Conservation (phyloP, 306 rosid species). For the Carpinus viminea region DNA sequence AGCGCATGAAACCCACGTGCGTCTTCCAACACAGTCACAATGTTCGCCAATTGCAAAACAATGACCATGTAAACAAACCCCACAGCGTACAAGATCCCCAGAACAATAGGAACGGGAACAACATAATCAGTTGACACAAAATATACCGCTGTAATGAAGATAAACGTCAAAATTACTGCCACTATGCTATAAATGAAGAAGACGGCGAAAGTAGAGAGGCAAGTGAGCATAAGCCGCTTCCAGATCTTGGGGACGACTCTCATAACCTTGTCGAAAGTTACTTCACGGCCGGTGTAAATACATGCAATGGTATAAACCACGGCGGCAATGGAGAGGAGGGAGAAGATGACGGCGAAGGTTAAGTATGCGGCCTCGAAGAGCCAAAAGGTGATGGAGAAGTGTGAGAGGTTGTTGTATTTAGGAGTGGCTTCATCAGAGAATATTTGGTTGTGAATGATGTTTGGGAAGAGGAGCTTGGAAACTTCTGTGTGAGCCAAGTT, state of each 20-base stretch:
- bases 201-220: constrained; percentile 41
- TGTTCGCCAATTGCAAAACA: constrained; percentile 73
- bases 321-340: constrained; percentile 68
- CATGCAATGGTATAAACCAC: constrained; percentile 75
- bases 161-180: neutral
- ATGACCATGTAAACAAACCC: constrained; percentile 56
- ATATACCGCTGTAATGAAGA: neutral
- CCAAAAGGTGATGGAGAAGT: constrained; percentile 17
- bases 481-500: constrained; percentile 48
- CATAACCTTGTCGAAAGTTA: constrained; percentile 46
- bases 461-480: constrained; percentile 42
- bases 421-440: constrained; percentile 26
- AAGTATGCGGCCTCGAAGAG: constrained; percentile 49
- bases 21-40: constrained; percentile 69
- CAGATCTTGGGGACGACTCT: constrained; percentile 68
- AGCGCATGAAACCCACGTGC: constrained; percentile 63
- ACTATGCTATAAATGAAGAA: constrained; percentile 40
- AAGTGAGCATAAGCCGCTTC: constrained; percentile 65
- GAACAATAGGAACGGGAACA: neutral
- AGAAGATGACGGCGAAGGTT: constrained; percentile 36
- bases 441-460: constrained; percentile 25
- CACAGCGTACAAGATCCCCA: constrained; percentile 12
- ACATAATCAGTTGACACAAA: rapidly evolving
- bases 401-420: constrained; percentile 30
- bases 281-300: constrained; percentile 45